A percentile compares a stretch with the other conserved stretches of the same genome.
Conservation (phyloP, 371 early-diverging fungal genomes). For the Mortierella sp. region DNA sequence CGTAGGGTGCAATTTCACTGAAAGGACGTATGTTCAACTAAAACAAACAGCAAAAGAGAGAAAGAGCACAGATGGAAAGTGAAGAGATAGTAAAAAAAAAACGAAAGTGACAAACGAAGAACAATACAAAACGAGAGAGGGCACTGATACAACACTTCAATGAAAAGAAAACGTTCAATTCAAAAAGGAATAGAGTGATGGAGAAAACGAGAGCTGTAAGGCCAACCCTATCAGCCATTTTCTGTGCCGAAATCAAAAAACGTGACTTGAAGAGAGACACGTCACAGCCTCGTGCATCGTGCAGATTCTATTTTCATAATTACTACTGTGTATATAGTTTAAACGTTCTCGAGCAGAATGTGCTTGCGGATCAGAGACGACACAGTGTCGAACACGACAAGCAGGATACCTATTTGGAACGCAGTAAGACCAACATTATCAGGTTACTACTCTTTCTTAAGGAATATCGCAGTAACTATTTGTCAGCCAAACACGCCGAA, state of each 20-base stretch:
- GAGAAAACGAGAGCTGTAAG: too few species aligned
- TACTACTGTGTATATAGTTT: too few species aligned
- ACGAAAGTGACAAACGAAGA: background rate
- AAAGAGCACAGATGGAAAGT: background rate
- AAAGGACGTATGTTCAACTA: slow-evolving; percentile 8
- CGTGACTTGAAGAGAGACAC: too few species aligned
- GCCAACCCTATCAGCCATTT: too few species aligned
- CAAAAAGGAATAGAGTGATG: slow-evolving; percentile 7
- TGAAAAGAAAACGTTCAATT: background rate
- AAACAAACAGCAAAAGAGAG: background rate
- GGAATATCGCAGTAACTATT: too few species aligned
- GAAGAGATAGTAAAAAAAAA: slow-evolving; percentile 8
- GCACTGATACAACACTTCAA: background rate
- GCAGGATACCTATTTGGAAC: slow-evolving; percentile 72
- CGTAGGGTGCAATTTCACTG: background rate
- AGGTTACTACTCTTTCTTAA: too few species aligned
- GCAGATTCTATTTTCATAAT: too few species aligned
- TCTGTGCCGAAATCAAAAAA: too few species aligned
- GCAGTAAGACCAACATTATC: background rate
- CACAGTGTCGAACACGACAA: slow-evolving; percentile 95
- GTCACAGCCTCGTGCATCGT: too few species aligned
- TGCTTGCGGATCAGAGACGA: slow-evolving; percentile 87
- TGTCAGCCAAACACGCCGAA: background rate
- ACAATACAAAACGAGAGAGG: background rate
- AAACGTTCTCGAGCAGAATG: slow-evolving; percentile 59